Evolutionary conservation across 2,329 filamentous ascomycete species (phyloP).

Genomic region (Aspergillus amoenus): DNA sequence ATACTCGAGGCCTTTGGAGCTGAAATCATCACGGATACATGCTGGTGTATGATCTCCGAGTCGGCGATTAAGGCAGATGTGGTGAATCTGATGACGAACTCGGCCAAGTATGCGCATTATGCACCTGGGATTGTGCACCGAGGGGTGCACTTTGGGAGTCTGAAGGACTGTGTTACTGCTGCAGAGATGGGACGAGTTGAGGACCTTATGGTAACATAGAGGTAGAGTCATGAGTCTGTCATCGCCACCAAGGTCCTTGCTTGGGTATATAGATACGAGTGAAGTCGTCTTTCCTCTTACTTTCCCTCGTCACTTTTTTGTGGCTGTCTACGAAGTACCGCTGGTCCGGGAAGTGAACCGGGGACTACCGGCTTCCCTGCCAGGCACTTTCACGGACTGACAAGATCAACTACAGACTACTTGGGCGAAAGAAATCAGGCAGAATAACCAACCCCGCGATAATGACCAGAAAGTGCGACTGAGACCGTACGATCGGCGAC

Average conservation of each 20-base stretch:
- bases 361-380: no score
- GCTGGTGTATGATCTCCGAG: conserved; percentile 50
- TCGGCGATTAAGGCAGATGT: conserved; percentile 34
- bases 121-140: conserved; percentile 24
- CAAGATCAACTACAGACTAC: no score
- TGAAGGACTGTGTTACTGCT: conserved; percentile 26
- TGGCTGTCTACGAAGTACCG: no score
- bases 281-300: no score
- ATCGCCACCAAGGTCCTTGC: neutral
- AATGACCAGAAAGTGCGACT: no score
- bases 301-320: no score
- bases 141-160: conserved; percentile 26
- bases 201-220: neutral
- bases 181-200: conserved; percentile 4
- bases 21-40: conserved; percentile 46
- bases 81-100: conserved; percentile 46
- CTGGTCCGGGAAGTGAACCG: no score
- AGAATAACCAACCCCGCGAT: no score
- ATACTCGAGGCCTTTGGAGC: conserved; percentile 40
- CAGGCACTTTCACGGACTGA: no score
- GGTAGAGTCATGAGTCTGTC: neutral
- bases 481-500: no score
- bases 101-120: conserved; percentile 50
- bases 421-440: no score
- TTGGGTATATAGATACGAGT: neutral